phyloP scores from a whole-genome alignment of 176 grass and related monocot genomes.

The Bonia amplexicaulis region DNA sequence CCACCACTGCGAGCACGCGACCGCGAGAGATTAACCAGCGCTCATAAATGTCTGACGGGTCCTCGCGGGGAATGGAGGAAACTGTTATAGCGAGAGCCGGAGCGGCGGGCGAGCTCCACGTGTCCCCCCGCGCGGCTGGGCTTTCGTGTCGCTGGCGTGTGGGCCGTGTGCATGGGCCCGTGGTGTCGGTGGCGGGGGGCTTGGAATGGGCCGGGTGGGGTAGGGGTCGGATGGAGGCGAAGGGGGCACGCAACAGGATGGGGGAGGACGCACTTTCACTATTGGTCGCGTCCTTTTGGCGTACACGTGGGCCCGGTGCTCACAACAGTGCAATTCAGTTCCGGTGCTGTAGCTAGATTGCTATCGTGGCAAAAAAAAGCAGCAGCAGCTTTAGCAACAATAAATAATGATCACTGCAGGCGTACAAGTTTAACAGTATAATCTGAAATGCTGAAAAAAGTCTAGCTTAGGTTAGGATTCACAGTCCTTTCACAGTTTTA shows the following conservation, averaged over 20 bases:
- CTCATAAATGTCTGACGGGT: constrained; percentile 29
- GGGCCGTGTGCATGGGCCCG: background rate
- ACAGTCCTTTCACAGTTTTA: too few relatives aligned
- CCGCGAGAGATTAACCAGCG: background rate
- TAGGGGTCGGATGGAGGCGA: constrained; percentile 15
- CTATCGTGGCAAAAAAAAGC: too few relatives aligned
- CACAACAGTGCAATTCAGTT: background rate
- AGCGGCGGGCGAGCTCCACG: constrained; percentile 32
- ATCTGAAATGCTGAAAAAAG: too few relatives aligned
- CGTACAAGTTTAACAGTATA: too few relatives aligned
- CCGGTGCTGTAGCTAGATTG: background rate
- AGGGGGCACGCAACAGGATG: background rate
- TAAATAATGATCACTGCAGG: too few relatives aligned
- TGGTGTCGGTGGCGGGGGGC: background rate
- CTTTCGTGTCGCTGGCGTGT: background rate
- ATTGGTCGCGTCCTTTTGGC: background rate
- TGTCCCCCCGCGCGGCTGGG: background rate
- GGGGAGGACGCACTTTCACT: background rate
- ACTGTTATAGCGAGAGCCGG: constrained; percentile 13
- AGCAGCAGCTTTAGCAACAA: too few relatives aligned
- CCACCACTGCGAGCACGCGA: background rate
- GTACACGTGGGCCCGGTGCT: background rate
- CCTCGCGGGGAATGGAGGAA: background rate
- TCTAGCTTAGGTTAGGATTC: too few relatives aligned
- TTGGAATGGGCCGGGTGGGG: background rate